A percentile compares a stretch with the other conserved stretches of the same genome.
These are phyloP conservation scores for Trypanosoma vivax DNA, from an alignment of 208 protist genomes.

Conservation along the genomic window DNA sequence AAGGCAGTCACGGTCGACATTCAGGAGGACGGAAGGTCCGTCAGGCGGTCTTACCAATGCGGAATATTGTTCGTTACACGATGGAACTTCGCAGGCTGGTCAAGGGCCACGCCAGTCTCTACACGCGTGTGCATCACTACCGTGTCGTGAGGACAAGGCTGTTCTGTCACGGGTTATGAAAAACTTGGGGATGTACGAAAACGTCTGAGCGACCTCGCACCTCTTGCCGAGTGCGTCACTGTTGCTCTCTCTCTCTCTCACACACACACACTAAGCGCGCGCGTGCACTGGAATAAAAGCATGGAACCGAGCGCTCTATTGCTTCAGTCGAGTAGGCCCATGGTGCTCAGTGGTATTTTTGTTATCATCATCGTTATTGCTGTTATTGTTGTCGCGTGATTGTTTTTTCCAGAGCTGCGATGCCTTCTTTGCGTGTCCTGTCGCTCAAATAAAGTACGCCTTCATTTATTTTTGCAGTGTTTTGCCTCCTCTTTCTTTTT, in stretches of 20 bases:
- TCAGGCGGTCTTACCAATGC: constrained; percentile 74
- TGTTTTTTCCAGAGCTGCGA: too few species aligned
- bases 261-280: too few species aligned
- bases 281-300: too few species aligned
- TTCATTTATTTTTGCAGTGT: neutral
- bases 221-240: neutral
- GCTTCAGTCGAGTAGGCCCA: too few species aligned
- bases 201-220: constrained; percentile 5
- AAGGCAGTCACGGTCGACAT: constrained; percentile 73
- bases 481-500: constrained; percentile 7
- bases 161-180: constrained; percentile 69
- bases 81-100: constrained; percentile 79
- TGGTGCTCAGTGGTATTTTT: too few species aligned
- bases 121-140: constrained; percentile 65
- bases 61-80: constrained; percentile 80
- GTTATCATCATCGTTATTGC: too few species aligned
- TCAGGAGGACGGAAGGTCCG: constrained; percentile 70
- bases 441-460: too few species aligned
- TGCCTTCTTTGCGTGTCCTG: too few species aligned
- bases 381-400: too few species aligned
- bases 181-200: constrained; percentile 66
- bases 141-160: constrained; percentile 62
- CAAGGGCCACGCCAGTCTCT: constrained; percentile 85
- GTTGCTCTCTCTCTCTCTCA: neutral
- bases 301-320: too few species aligned